Evolutionary conservation across 441 rosid species (phyloP).

Genomic region (Daphne laureola): DNA sequence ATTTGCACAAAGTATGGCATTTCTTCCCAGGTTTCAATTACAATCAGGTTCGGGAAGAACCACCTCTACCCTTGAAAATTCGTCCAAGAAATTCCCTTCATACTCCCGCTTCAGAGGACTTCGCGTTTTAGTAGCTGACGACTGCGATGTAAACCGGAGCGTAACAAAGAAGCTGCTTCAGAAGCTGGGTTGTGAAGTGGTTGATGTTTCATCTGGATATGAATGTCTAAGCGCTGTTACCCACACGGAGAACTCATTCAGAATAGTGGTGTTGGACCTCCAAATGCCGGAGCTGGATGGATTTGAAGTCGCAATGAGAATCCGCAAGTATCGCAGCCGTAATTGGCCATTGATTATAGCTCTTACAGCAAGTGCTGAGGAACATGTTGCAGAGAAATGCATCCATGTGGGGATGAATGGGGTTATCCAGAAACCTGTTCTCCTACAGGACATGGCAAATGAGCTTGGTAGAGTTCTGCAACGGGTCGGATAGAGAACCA

Average conservation of each 20-base stretch:
- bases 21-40: slow-evolving; percentile 47
- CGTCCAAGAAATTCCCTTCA: slow-evolving; percentile 35
- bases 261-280: slow-evolving; percentile 53
- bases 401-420: slow-evolving; percentile 57
- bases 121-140: slow-evolving; percentile 48
- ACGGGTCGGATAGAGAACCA: slow-evolving; percentile 34
- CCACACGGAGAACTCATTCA: slow-evolving; percentile 38
- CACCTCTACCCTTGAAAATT: slow-evolving; percentile 19
- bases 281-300: slow-evolving; percentile 76
- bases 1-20: slow-evolving; percentile 48
- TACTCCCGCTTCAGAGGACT: slow-evolving; percentile 42
- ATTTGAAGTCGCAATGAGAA: slow-evolving; percentile 59
- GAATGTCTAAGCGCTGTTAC: slow-evolving; percentile 52
- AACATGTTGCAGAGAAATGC: slow-evolving; percentile 46
- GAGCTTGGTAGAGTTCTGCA: slow-evolving; percentile 53
- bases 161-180: slow-evolving; percentile 55
- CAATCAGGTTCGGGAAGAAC: slow-evolving; percentile 30
- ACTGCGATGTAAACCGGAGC: slow-evolving; percentile 48
- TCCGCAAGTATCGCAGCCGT: slow-evolving; percentile 50
- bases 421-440: slow-evolving; percentile 57
- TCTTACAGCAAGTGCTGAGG: slow-evolving; percentile 61
- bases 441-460: slow-evolving; percentile 51
- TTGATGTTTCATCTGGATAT: slow-evolving; percentile 55
- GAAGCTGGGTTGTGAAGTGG: slow-evolving; percentile 59
- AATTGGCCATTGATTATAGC: slow-evolving; percentile 62